Evolutionary conservation across 1,284 basidiomycete genomes (phyloP), one percentile per base, ranked within the genome.

Genomic region (Malassezia obtusa): DNA sequence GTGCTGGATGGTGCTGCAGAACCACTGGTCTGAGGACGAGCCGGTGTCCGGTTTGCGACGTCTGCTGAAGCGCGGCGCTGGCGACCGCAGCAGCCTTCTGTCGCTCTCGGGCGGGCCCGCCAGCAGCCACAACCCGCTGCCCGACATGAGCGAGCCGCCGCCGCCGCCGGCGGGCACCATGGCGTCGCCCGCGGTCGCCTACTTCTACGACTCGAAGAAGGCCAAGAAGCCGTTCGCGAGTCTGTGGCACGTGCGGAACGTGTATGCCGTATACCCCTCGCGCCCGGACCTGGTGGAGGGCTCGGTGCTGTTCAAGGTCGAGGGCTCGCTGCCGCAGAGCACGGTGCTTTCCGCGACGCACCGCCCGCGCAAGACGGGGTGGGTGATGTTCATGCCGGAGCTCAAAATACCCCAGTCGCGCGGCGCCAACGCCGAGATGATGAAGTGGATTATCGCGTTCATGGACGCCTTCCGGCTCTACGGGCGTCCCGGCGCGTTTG

Each of bases 381-480:
- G 65, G 65, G 76, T 76, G 4, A 73, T 76, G 53, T 67, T 77
- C 25, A 69, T 77, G 41, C 76, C 78, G 8, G 68, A 73, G 30
- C 51, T 62, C 49, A 68, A 73, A 40, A 28, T 17, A 25, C 21
- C 25, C 6, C 36, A 40, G 9, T 17, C 24, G 14, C 44, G 49
- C 21, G 75, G 73, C 12, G 66, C 70, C 31, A 68, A 64, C 21
- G 80, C 81, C 40, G 89, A 91, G 75, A 92, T 96, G 88, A 79
- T 96, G 62, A 86, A 85, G 72, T 98, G 92, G 91, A 78, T 94
- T 49, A 83, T 90, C 54, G 62, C 64, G 26, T 67, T 71, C 26
- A 71, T 73, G 68, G 70, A 73, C 22, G 73, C 71, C 28, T 76
- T 76, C 54, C 62, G 61, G 28, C 65, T 72, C 22, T 73, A 73